Evolutionary conservation across 73 alveolate species (phyloP), one percentile per base, ranked within the genome.

Genomic region (Strombidium stylifer): DNA sequence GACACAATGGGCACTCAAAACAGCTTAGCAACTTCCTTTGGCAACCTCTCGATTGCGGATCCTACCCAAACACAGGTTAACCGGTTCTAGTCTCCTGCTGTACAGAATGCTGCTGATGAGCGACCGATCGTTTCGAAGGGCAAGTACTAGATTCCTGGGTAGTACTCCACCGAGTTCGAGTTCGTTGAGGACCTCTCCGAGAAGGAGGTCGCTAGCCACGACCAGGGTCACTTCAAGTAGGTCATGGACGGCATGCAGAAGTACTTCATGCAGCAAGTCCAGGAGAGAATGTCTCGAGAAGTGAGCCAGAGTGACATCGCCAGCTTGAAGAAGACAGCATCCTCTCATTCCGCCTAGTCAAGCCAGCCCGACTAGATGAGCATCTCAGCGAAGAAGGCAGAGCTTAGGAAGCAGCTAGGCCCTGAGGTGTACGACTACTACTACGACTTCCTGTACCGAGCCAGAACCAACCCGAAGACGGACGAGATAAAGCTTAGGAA

Each of bases 141-240:
- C 40, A 16, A 28, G 2, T 64, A 64, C 27, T 52, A 64, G 41
- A 24, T 45, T 6, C 31, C 78, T 46, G 78, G 45, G 10, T 64
- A 35, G 8, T 62, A 64, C 16, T 44, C 31, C 32, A n/a, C 16
- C 30, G 78, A 64, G 15, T 42, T 18, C 15, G 62, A 64, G 12
- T 44, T 64, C 5, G 78, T 44, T 30, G 78, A 64, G 16, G 78
- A 64, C 55, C 45, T 64, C 1, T 62, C 41, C 14, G 78, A 64
- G 40, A 49, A 20, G 6, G 54, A 30, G 5, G 65, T 40, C 27
- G 78, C 78, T 0, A 46, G 45, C 26, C 64, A 42, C 16, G 66
- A 64, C 27, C 44, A 64, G 41, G 16, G 35, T 16, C 51, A 64
- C 19, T 39, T 64, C 27, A 44, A 28, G 20, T 62, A 64, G 31